phyloP scores from a whole-genome alignment of 495 filamentous ascomycete species.

The Bathelium albidoporum region DNA sequence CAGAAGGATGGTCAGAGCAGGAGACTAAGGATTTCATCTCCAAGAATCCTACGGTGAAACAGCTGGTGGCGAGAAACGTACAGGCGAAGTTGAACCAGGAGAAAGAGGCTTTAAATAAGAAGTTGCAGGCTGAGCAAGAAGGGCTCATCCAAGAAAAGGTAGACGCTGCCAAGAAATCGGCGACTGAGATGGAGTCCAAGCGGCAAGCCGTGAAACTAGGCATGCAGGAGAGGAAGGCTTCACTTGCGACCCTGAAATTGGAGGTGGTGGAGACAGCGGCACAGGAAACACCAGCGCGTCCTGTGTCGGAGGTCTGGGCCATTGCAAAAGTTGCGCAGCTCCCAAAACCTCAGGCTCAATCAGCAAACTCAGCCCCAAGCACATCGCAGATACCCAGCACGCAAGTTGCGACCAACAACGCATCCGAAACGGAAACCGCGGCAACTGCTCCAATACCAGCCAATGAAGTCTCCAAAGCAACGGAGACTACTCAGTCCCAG shows the following conservation, averaged over 20 bases:
- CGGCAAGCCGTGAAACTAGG: constrained; percentile 62
- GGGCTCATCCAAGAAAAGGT: background rate
- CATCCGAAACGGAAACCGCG: background rate
- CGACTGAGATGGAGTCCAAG: constrained; percentile 48
- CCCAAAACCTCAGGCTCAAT: constrained; percentile 16
- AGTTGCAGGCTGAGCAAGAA: constrained; percentile 20
- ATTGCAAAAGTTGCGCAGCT: constrained; percentile 48
- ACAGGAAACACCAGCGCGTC: constrained; percentile 67
- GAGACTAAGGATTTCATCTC: constrained; percentile 56
- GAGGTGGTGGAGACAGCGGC: constrained; percentile 70
- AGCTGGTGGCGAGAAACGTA: constrained; percentile 59
- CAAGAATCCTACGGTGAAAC: constrained; percentile 53
- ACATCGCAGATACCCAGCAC: background rate
- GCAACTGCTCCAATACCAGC: constrained; percentile 3
- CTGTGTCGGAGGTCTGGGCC: constrained; percentile 78
- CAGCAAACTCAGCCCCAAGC: constrained; percentile 5
- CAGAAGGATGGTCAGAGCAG: constrained; percentile 38
- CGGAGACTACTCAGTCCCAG: constrained; percentile 7
- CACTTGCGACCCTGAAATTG: constrained; percentile 56
- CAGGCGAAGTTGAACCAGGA: constrained; percentile 45
- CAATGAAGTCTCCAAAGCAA: background rate
- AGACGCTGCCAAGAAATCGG: constrained; percentile 34
- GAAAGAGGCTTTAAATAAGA: constrained; percentile 40
- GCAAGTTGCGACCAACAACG: background rate
- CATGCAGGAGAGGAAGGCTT: constrained; percentile 64